Percentiles rank a stretch among this genome's conserved stretches.
These are phyloP conservation scores for Strobilomyces echinocephalus DNA, from an alignment of 768 basidiomycete genomes.

Conservation along the genomic window DNA sequence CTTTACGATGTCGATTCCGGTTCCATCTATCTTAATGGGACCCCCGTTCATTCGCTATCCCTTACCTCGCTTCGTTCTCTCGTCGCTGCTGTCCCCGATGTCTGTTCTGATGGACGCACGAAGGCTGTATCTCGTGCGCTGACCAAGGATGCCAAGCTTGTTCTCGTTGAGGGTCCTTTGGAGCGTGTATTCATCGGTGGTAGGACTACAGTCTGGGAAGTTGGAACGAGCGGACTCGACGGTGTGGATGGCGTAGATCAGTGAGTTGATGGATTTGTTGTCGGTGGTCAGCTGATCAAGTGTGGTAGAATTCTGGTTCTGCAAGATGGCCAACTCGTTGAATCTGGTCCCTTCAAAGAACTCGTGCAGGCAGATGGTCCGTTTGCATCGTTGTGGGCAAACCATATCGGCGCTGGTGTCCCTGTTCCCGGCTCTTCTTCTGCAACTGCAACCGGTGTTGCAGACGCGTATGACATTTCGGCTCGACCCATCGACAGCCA, in stretches of 20 bases:
- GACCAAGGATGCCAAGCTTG: slow-evolving; percentile 21
- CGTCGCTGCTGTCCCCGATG: slow-evolving; percentile 91
- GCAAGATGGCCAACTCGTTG: slow-evolving; percentile 83
- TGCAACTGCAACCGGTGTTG: slow-evolving; percentile 22
- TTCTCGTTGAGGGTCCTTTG: slow-evolving; percentile 25
- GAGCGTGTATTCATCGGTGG: slow-evolving; percentile 14
- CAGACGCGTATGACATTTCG: slow-evolving; percentile 26
- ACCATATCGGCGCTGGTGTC: slow-evolving; percentile 63
- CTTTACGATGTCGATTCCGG: slow-evolving; percentile 88
- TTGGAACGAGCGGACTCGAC: slow-evolving; percentile 18
- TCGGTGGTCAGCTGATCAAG: neutral
- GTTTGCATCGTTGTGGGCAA: slow-evolving; percentile 87
- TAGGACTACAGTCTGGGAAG: slow-evolving; percentile 29
- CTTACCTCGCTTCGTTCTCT: slow-evolving; percentile 72
- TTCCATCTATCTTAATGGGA: slow-evolving; percentile 77
- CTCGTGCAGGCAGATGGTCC: slow-evolving; percentile 65
- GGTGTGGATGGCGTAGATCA: slow-evolving; percentile 59
- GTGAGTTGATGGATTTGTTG: slow-evolving; percentile 33
- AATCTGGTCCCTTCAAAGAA: slow-evolving; percentile 76
- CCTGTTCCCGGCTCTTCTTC: slow-evolving; percentile 33
- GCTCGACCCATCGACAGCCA: slow-evolving; percentile 9
- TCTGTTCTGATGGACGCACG: slow-evolving; percentile 33
- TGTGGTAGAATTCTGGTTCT: slow-evolving; percentile 76
- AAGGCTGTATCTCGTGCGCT: slow-evolving; percentile 23
- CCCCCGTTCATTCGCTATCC: slow-evolving; percentile 85